Conservation (phyloP, 306 rosid genomes). For the Acacia melanoxylon region DNA sequence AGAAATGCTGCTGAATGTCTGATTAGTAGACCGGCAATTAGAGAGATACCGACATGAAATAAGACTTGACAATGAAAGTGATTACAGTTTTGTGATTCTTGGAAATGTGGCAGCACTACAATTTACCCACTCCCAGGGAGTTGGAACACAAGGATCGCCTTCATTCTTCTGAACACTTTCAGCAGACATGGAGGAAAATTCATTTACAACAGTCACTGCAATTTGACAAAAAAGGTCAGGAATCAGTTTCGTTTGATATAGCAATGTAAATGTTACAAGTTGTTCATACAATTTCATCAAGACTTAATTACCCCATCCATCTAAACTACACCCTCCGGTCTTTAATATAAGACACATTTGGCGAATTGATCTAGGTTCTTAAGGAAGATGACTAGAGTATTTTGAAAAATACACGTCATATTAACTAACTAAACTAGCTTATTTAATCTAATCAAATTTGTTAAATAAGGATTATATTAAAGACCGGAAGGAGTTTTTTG, state of each 20-base stretch:
- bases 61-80: slow-evolving; percentile 21
- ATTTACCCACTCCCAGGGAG: slow-evolving; percentile 85
- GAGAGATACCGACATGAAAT: slow-evolving; percentile 19
- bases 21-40: slow-evolving; percentile 18
- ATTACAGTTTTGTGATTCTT: slow-evolving; percentile 78
- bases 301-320: neutral
- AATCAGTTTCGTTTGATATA: slow-evolving; percentile 31
- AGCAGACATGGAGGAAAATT: slow-evolving; percentile 49
- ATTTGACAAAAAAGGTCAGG: slow-evolving; percentile 35
- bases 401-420: no score
- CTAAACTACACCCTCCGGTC: neutral
- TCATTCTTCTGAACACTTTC: slow-evolving; percentile 50
- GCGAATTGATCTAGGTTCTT: no score
- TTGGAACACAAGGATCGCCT: slow-evolving; percentile 95
- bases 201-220: slow-evolving; percentile 56
- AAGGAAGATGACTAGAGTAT: no score
- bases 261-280: slow-evolving; percentile 10
- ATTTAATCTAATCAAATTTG: no score
- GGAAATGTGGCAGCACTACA: slow-evolving; percentile 61
- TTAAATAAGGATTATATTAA: no score
- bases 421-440: no score
- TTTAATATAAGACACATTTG: no score
- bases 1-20: neutral
- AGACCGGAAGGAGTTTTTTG: neutral
- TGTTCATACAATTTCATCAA: neutral